phyloP scores from a whole-genome alignment of 75 land plant genomes.

The Cupressus sempervirens region DNA sequence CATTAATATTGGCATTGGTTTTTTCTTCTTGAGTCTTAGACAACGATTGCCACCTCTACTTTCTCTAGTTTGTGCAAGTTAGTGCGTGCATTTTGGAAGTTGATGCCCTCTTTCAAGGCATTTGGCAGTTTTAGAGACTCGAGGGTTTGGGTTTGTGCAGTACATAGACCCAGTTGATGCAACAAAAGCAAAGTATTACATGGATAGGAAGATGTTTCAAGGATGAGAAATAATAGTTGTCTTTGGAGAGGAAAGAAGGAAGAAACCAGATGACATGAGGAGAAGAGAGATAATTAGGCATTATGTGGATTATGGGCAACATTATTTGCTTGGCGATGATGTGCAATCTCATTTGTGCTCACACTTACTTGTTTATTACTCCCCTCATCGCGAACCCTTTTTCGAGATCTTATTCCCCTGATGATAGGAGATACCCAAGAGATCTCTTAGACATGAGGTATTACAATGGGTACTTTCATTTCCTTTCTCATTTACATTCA shows the following conservation, averaged over 20 bases:
- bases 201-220: constrained; percentile 66
- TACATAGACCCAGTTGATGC: constrained; percentile 74
- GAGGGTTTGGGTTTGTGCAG: constrained; percentile 89
- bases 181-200: constrained; percentile 63
- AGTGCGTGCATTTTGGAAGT: too few species aligned
- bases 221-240: constrained; percentile 81
- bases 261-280: constrained; percentile 71
- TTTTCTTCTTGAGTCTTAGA: too few species aligned
- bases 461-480: neutral
- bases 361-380: neutral
- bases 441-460: neutral
- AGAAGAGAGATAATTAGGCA: constrained; percentile 14
- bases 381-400: neutral
- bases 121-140: too few species aligned
- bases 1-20: too few species aligned
- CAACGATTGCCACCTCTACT: too few species aligned
- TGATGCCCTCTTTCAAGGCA: too few species aligned
- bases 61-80: too few species aligned
- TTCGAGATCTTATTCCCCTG: neutral
- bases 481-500: neutral
- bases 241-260: constrained; percentile 83
- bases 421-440: neutral
- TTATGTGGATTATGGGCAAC: neutral
- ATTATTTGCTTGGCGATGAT: neutral
- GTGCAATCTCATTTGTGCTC: neutral